Conservation (phyloP, 192 early-diverging fungal genomes). For the Backusella luteola region DNA sequence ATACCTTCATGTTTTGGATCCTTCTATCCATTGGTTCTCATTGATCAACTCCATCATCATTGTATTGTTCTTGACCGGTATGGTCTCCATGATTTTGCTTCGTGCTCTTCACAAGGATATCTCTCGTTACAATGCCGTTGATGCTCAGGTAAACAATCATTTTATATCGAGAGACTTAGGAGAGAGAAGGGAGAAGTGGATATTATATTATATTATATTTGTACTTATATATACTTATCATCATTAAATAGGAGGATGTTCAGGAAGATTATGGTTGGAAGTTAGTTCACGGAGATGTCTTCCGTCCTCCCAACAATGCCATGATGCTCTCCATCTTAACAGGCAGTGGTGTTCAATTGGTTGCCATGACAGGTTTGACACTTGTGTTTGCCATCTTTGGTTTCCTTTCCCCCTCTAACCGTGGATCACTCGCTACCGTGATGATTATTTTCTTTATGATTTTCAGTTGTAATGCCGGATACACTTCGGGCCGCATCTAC, state of each 20-base stretch:
- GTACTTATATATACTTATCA: neutral
- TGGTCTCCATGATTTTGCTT: conserved; percentile 88
- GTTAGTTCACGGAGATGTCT: conserved; percentile 96
- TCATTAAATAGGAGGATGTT: conserved; percentile 56
- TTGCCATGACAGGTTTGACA: conserved; percentile 70
- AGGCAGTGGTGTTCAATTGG: conserved; percentile 83
- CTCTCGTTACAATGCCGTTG: conserved; percentile 81
- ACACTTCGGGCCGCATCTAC: conserved; percentile 84
- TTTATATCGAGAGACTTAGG: neutral
- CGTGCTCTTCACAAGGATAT: conserved; percentile 91
- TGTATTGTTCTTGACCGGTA: conserved; percentile 86
- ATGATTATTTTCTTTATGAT: conserved; percentile 93
- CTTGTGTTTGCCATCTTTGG: conserved; percentile 91
- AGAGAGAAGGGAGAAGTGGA: neutral
- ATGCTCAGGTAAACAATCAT: conserved; percentile 39
- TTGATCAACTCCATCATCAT: conserved; percentile 93
- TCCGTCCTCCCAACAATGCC: conserved; percentile 79
- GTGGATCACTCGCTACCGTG: conserved; percentile 90
- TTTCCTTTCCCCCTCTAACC: conserved; percentile 88
- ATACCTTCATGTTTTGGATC: conserved; percentile 84
- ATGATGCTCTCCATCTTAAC: conserved; percentile 77
- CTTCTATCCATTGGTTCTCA: conserved; percentile 94
- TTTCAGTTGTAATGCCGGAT: conserved; percentile 88
- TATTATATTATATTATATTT: too few species aligned
- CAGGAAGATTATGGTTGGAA: conserved; percentile 99